Base-by-base conservation (phyloP, 306 rosid genomes). In the Pterocarpus macrocarpus region DNA sequence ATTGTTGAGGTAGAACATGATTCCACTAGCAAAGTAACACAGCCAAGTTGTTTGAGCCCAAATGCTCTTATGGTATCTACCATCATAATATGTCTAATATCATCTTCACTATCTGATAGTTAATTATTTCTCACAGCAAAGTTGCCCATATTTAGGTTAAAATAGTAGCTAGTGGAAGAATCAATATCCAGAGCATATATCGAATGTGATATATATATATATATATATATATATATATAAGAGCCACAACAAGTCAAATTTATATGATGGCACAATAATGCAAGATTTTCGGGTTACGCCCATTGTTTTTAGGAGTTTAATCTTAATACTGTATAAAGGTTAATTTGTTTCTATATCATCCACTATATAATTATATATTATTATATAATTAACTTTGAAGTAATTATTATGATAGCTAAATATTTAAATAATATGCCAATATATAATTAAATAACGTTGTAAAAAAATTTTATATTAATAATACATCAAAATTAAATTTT, bases 101-200 rank as follows among this genome's bases (percentile, higher is more conserved):
- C 77, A 80, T 78, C 75, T 44, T 28, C 7, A 63, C 64, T 38
- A 64, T 65, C 80, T 80, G 61, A 61, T 62, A 44, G 47, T 77
- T 33, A 77, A 43, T 32, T 22, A 69, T 57, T 66, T 89, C 57
- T 45, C 15, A 14, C 83, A 41, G 77, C 30, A 76, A 53, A 66
- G 80, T 59, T 13, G 81, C 44, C 69, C 57, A 34, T 67, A 9
- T 79, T 75, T 66, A 68, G 35, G 78, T 78, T 79, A 66, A 83
- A 85, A 81, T 75, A 86, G 69, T 56, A 63, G 73, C 81, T 12
- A 82, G 90, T 88, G 86, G 88, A 86, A 84, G 87, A 88, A 90
- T 82, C 79, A 75, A 84, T 66, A 76, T 22, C 71, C 80, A 28
- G 58, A 35, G 79, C 28, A 22, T 22, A 22, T 22, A n/a, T n/a